These are phyloP conservation scores for Kuraishia capsulata DNA, from an alignment of 805 yeast genomes.

Conservation along the genomic window DNA sequence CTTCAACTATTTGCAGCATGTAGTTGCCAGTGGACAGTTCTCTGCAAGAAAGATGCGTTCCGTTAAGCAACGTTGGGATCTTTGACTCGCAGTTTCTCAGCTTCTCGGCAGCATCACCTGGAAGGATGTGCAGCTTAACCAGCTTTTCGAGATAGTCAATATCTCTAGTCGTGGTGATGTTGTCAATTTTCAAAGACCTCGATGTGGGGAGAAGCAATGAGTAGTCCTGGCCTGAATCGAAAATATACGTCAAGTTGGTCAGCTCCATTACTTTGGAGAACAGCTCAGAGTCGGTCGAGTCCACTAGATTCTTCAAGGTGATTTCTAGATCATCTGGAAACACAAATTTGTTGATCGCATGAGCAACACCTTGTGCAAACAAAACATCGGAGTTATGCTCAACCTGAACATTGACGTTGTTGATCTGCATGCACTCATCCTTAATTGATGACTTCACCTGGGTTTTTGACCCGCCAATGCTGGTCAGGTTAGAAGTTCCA, in stretches of 20 bases:
- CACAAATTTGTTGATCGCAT: conserved; percentile 47
- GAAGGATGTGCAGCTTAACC: conserved; percentile 61
- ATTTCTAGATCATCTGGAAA: conserved; percentile 52
- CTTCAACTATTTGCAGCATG: conserved; percentile 33
- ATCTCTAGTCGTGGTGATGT: conserved; percentile 32
- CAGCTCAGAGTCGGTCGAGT: conserved; percentile 37
- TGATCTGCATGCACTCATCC: conserved; percentile 9
- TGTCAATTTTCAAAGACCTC: conserved; percentile 42
- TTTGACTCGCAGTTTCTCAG: conserved; percentile 38
- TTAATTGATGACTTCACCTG: conserved; percentile 7
- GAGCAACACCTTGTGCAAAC: conserved; percentile 80
- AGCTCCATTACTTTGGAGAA: conserved; percentile 38
- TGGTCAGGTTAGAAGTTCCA: conserved; percentile 17
- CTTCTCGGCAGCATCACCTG: conserved; percentile 38
- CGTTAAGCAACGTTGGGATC: conserved; percentile 33
- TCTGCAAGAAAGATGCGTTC: conserved; percentile 35
- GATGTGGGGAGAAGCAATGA: conserved; percentile 72
- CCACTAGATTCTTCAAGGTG: conserved; percentile 44
- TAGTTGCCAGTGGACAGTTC: conserved; percentile 25
- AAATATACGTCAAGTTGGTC: conserved; percentile 31
- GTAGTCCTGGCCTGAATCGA: conserved; percentile 29
- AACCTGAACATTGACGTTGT: conserved; percentile 23
- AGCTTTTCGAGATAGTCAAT: conserved; percentile 34
- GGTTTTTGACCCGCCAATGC: conserved; percentile 18
- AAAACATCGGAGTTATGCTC: conserved; percentile 53